Evolutionary conservation across 2,329 filamentous ascomycete genomes (phyloP), one percentile per base, ranked within the genome.

Genomic region (Claviceps humidiphila): DNA sequence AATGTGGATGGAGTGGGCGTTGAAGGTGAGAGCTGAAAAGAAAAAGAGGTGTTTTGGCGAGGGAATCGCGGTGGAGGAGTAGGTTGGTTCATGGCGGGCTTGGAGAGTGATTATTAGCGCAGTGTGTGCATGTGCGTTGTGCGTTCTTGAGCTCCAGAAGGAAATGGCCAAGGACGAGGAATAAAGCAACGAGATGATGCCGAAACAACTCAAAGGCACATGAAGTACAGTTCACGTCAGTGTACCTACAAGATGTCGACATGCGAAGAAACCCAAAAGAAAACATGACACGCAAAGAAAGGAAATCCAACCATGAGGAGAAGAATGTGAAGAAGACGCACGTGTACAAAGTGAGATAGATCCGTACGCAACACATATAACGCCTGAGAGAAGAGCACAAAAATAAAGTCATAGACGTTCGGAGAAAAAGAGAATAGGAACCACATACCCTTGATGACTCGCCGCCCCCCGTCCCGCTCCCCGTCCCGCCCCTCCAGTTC

Each of bases 21-120:
- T 98, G 73, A 89, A 90, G 2, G 87, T 91, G 38, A 98, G 78
- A 0, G 89, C 89, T 20, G 86, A 93, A 73, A 91, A 97, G 54
- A 90, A 82, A 70, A 95, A 95, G 51, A 98, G 80, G 4, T 96
- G 77, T 4, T 77, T 72, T 2, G 78, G 73, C 2, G 83, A 82
- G 1, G 89, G 88, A 0, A 70, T 77, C 24, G 95, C 69, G 0
- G 71, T 69, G 58, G 85, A 63, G 22, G 63, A 62, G 55, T 69
- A 66, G 16, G 64, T 63, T 7, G 72, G 65, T 0, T 60, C 42
- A 50, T 66, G 61, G 30, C 66, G 64, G 49, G 50, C 52, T 53
- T 37, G 9, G 45, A 11, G 30, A 6, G 30, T 34, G 30, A 9
- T 14, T 22, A 20, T 43, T 43, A 22, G 17, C 16, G 39, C 16